A percentile compares a stretch with the other conserved stretches of the same genome.
These are phyloP conservation scores for Ophiorrhiza pumila DNA, from an alignment of 257 asterid species.

Conservation along the genomic window DNA sequence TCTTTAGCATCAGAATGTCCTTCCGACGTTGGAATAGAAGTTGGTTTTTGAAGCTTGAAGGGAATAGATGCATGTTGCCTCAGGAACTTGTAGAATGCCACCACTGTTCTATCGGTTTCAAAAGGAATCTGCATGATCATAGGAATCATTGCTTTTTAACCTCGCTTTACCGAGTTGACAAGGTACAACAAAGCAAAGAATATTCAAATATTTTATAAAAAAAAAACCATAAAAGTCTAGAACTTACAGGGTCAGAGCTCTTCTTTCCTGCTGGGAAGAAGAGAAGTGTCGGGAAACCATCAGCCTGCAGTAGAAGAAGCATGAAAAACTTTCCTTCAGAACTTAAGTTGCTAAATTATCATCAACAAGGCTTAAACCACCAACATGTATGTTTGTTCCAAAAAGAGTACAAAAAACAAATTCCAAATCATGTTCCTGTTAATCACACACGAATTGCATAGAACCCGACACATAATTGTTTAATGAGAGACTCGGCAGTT, in stretches of 20 bases:
- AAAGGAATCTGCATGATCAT: slow-evolving; percentile 55
- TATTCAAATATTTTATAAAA: not conserved
- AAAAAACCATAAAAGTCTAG: too few relatives aligned
- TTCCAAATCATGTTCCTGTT: not conserved
- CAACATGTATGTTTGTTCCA: not conserved
- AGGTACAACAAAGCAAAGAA: not conserved
- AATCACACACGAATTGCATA: not conserved
- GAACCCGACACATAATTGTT: not conserved
- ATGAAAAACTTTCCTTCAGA: not conserved
- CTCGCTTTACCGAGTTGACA: not conserved
- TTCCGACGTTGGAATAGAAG: slow-evolving; percentile 31
- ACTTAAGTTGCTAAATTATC: not conserved
- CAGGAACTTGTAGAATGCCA: slow-evolving; percentile 76
- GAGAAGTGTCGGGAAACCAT: slow-evolving; percentile 86
- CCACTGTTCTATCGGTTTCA: slow-evolving; percentile 76
- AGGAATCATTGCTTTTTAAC: not conserved
- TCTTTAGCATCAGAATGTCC: slow-evolving; percentile 35
- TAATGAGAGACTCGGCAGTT: slow-evolving; percentile 13
- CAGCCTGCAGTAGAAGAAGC: slow-evolving; percentile 54
- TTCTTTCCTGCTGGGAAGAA: slow-evolving; percentile 95
- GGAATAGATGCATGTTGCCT: slow-evolving; percentile 83
- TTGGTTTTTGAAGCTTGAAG: slow-evolving; percentile 73
- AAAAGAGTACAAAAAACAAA: not conserved
- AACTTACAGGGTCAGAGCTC: slow-evolving; percentile 76
- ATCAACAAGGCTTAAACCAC: not conserved